Base-by-base conservation (phyloP, 345 rosid species). In the Citrus sp. region DNA sequence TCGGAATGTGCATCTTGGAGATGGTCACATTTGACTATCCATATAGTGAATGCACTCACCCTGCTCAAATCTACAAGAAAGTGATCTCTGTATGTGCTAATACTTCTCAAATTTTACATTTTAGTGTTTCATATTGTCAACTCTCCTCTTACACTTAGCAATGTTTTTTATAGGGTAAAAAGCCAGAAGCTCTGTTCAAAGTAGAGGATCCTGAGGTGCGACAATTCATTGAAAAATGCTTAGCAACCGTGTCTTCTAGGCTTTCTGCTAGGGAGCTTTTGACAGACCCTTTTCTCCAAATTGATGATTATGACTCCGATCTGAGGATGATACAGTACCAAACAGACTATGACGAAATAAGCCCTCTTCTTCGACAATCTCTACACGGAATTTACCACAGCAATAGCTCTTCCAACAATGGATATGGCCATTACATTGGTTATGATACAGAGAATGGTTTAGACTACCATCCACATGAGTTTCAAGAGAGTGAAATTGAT, bases 41-140 rank as follows among this genome's bases (percentile, higher is more conserved):
- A 6, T 97, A 97, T 71, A 94, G 98, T 61, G 99, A 97, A 79
- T 97, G 99, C 83, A 90, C 87, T 67, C 97, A 97, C 74, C 94
- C 99, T 65, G 99, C 97, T 60, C 98, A 97, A 82, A 97, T 94
- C 82, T 97, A 94, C 92, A 97, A 94, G 90, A 97, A 94, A 94
- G 99, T 97, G 66, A 87, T 90, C 55, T 87, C 98, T 74, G 99
- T 96, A 92, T 65, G 90, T 62, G 67, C 78, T 68, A 0, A 70
- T 54, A 18, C 37, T 70, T 30, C 22, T 63, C 46, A 40, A 19
- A 75, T 66, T 69, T 40, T 54, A 60, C 54, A 59, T 56, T 42
- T 46, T 67, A 9, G 21, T 67, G 49, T 30, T 42, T 34, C 28
- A 69, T 74, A 49, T 58, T n/a, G 27, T 67, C 38, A 63, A 25